Base-by-base conservation (phyloP, 768 basidiomycete genomes). In the Piloderma croceum region DNA sequence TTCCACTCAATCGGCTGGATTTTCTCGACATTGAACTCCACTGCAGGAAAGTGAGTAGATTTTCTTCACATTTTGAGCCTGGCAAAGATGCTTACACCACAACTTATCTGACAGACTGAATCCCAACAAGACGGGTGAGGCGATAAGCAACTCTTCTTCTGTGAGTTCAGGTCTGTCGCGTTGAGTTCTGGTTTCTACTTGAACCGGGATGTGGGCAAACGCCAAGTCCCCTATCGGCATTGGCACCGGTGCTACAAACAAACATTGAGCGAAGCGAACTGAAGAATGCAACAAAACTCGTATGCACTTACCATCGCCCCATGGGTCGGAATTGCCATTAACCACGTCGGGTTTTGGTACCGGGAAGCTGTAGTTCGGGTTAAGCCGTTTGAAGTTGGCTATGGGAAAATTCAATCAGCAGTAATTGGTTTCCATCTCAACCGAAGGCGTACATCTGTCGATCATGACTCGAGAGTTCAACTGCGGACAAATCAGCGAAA, bases 31-130 rank as follows among this genome's bases (percentile, higher is more conserved):
- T 75, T 69, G 50, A 83, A 77, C 52, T 77, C 79, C 45, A 81
- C 78, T 81, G 42, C 10, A 38, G 20, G 25, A 45, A 34, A 9
- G 47, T 41, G 15, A 46, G 24, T 18, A 19, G 34, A 33, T 29
- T 5, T 7, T 24, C 17, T 18, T 33, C 19, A 5, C 22, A 37
- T 24, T 3, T 33, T 22, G 7, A 46, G 36, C 31, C 21, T 18
- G 38, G 34, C 13, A 39, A 39, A 36, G 34, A 5, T 1, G 67
- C 76, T 47, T 51, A 79, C 77, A 56, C 78, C 79, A 80, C 5
- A 67, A 48, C 55, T 81, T 81, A 43, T 77, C 77, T 5, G 58
- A 47, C 34, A 83, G 57, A 56, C 78, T 79, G 57, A 83, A 84
- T 0, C 79, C 80, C 44, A 76, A 76, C 3, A 81, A 71, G 25